Evolutionary conservation across 345 rosid genomes (phyloP), one percentile per base, ranked within the genome.

Genomic region (Lagerstroemia speciosa): DNA sequence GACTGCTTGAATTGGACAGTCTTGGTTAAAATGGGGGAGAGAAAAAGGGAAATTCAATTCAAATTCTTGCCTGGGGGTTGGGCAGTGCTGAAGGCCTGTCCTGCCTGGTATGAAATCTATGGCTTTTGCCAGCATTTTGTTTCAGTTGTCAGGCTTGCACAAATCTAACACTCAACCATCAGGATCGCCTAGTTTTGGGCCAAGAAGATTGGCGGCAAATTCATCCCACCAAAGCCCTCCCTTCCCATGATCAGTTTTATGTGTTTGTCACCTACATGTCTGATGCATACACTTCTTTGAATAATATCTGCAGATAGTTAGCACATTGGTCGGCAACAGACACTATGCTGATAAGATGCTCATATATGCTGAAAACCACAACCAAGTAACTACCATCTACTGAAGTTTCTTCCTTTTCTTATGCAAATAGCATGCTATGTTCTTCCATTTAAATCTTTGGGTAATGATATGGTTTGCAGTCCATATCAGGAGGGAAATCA

Each of bases 401-500:
- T 65, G 67, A 50, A 43, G 2, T 24, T 33, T 61, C 30, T 69
- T n/a, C 43, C 36, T 66, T 32, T 72, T 32, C 64, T 68, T 72
- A 43, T 60, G 40, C 8, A 43, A 64, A 73, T 69, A 69, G 65
- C 55, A 33, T 34, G 26, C 57, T 31, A 72, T 57, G 55, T 34
- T 32, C 66, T 71, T 12, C 66, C 30, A 37, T 71, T 72, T 27
- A 58, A 27, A 20, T 20, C 15, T 7, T 27, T 27, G 6, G 63
- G 33, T 58, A 58, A 65, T 80, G 50, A 62, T 38, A 64, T 34
- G 67, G 37, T 31, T 41, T 32, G 62, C 79, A 93, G 98, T 89
- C 97, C 43, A 91, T 93, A 76, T 84, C 98, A 70, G 98, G 98
- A 77, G 96, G 96, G 67, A 77, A 74, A 73, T 93, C 98, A 71